Conservation (phyloP, 441 rosid genomes). For the Aleurites moluccanus region DNA sequence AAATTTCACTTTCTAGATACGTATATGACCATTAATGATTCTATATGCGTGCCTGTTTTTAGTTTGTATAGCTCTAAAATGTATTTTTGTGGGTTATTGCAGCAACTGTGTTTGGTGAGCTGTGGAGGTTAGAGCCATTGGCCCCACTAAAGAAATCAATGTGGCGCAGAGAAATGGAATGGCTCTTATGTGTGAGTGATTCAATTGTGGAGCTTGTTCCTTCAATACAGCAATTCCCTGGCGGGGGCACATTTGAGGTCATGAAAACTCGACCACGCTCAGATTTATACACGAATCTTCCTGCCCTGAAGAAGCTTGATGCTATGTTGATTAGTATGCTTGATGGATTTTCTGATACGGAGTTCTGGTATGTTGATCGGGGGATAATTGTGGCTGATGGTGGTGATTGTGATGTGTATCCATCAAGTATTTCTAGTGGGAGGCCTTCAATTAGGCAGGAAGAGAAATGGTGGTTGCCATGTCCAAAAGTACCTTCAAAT, state of each 20-base stretch:
- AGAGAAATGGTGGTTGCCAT: slow-evolving; percentile 99
- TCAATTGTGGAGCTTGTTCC: slow-evolving; percentile 97
- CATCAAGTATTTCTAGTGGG: slow-evolving; percentile 48
- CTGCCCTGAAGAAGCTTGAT: slow-evolving; percentile 96
- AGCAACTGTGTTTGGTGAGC: slow-evolving; percentile 96
- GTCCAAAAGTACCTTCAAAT: slow-evolving; percentile 74
- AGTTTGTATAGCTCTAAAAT: slow-evolving; percentile 1
- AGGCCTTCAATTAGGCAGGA: slow-evolving; percentile 86
- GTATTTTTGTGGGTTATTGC: slow-evolving; percentile 19
- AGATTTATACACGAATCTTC: slow-evolving; percentile 79
- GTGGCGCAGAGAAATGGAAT: slow-evolving; percentile 94
- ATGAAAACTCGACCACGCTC: slow-evolving; percentile 88
- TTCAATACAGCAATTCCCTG: slow-evolving; percentile 85
- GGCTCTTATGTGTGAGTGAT: slow-evolving; percentile 87
- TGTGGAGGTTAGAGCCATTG: slow-evolving; percentile 94
- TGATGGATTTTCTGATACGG: slow-evolving; percentile 65
- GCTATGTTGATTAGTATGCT: slow-evolving; percentile 83
- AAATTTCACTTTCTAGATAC: not conserved
- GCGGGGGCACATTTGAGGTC: slow-evolving; percentile 93
- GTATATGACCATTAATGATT: not conserved
- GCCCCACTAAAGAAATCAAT: slow-evolving; percentile 82
- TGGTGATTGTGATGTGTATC: slow-evolving; percentile 45
- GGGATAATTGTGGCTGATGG: slow-evolving; percentile 71
- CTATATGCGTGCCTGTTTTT: not conserved
- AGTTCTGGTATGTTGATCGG: slow-evolving; percentile 92